Evolutionary conservation across 345 rosid genomes (phyloP), one percentile per base, ranked within the genome.

Genomic region (Triadica sebifera): DNA sequence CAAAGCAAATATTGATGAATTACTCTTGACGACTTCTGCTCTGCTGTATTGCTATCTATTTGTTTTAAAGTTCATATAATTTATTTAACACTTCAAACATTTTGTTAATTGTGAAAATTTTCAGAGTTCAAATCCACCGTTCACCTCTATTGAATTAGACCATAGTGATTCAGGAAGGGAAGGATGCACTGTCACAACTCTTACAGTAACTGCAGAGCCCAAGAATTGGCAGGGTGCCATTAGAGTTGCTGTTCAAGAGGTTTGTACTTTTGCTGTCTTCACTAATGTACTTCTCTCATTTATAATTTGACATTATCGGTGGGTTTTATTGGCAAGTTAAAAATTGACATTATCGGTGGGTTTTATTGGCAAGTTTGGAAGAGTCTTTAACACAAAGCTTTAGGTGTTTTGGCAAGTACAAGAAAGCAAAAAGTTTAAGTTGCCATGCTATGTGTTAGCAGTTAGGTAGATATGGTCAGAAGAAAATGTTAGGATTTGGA

Each of bases 121-220:
- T 74, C 94, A 92, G 99, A 96, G 97, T 88, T 96, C 99, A 70
- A 91, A 96, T 84, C 99, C 98, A 0, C 99, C 98, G n/a, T 96
- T 93, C 84, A 93, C 99, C 13, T 96, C 98, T 46, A 91, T 96
- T 77, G 99, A 96, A 84, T 83, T 96, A 89, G 98, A 96, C 83
- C 99, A 96, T 83, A 93, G 99, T 81, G 99, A 96, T 79, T 96
- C 99, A 10, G 99, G 99, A 80, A 90, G 99, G 84, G 98, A 96
- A 85, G 96, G 96, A 65, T 96, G 99, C 90, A 96, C 98, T 34
- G 99, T 96, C 72, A 96, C 99, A 53, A 96, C 99, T 74, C 98
- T 96, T 72, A 96, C 99, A 63, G 92, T 96, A 58, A 90, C 98
- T 20, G 98, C 99, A 72, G 99, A 96, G 79, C 98, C 99, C 75